Base-by-base conservation (phyloP, 2,329 filamentous ascomycete species). In the Diaporthe batatas region DNA sequence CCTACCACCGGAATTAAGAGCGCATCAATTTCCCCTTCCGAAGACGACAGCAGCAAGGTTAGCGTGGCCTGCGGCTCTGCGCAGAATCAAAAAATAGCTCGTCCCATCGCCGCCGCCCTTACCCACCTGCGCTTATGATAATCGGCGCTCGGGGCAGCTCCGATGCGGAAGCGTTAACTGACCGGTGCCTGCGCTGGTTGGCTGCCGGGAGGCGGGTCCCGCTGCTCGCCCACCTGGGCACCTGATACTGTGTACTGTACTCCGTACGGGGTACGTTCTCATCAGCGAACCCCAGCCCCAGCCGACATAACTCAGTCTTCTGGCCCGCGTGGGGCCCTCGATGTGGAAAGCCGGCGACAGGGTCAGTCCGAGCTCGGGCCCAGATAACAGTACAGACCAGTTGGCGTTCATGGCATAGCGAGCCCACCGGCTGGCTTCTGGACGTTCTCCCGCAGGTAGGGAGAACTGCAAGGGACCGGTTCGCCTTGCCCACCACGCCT, bases 61-160 rank as follows among this genome's bases (percentile, higher is more conserved):
- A 72, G 49, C 53, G 29, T 54, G 58, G 34, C 6, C 25, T 69
- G 53, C 65, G 71, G 71, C 71, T 72, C 71, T 72, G 65, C 65
- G 65, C 59, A 54, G 36, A 21, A 67, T 25, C 6, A 25, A 39
- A 51, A 23, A 67, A 67, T 42, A 12, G 36, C n/a, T 67, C 62
- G 42, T 51, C 44, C 44, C 62, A 39, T 64, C 14, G n/a, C n/a
- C n/a, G n/a, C n/a, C n/a, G 44, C 36, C 39, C 68, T 57, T 58
- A 49, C 23, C 47, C 49, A 29, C 67, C 62, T 73, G 25, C 57
- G 67, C 39, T 25, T n/a, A 64, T 29, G 49, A 54, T 59, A 49
- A 47, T 49, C 67, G 67, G 47, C 51, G 67, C 58, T 67, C 62
- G 62, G 57, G 62, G 55, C 68, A 53, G 44, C 55, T 62, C 68